Conservation (phyloP, 768 basidiomycete species). For the Mycena galopus region DNA sequence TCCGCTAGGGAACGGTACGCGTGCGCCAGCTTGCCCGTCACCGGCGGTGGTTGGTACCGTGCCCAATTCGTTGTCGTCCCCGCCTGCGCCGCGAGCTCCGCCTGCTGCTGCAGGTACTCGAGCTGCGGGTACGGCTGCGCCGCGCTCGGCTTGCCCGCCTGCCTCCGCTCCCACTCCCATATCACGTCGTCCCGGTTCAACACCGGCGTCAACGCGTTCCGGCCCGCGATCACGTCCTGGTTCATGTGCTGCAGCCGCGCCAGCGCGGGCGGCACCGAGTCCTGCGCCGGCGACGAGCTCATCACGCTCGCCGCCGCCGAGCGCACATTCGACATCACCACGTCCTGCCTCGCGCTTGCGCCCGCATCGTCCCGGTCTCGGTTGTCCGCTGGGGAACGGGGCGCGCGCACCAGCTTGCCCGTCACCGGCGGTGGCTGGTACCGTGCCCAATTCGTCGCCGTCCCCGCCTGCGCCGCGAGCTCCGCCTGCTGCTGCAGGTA, state of each 20-base stretch:
- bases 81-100: slow-evolving; percentile 79
- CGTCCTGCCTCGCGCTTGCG: slow-evolving; percentile 73
- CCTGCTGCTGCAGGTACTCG: slow-evolving; percentile 94
- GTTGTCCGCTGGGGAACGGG: slow-evolving; percentile 74
- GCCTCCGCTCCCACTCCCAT: slow-evolving; percentile 95
- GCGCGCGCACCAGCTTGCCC: slow-evolving; percentile 74
- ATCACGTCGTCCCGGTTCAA: slow-evolving; percentile 95
- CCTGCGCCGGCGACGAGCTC: slow-evolving; percentile 57
- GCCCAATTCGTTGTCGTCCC: slow-evolving; percentile 70
- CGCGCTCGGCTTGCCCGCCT: slow-evolving; percentile 77
- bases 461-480: slow-evolving; percentile 73
- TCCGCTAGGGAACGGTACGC: slow-evolving; percentile 75
- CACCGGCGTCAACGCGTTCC: slow-evolving; percentile 92
- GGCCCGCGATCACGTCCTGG: slow-evolving; percentile 79
- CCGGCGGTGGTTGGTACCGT: slow-evolving; percentile 67
- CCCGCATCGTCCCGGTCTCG: slow-evolving; percentile 51
- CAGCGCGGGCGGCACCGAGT: slow-evolving; percentile 93
- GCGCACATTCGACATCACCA: slow-evolving; percentile 86
- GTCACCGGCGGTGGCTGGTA: slow-evolving; percentile 67
- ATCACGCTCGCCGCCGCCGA: slow-evolving; percentile 67
- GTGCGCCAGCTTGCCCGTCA: slow-evolving; percentile 70
- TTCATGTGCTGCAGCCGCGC: slow-evolving; percentile 92
- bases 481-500: slow-evolving; percentile 95
- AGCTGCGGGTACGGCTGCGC: slow-evolving; percentile 89
- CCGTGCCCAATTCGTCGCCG: slow-evolving; percentile 67